These are phyloP conservation scores for Pichia sp. DNA, from an alignment of 1,139 yeast species.

Conservation along the genomic window DNA sequence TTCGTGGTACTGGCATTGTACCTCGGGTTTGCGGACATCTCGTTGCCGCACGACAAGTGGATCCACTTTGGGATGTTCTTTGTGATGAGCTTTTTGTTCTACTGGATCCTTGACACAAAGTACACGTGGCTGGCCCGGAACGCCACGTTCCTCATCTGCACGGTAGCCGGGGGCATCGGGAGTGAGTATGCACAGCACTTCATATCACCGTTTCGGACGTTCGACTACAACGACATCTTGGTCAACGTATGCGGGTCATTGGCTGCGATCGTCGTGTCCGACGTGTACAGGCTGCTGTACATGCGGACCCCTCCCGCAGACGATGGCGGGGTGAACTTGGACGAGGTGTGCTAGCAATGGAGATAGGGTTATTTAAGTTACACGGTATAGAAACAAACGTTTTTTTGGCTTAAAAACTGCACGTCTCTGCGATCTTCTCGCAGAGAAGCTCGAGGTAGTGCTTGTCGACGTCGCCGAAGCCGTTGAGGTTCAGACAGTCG, in stretches of 20 bases:
- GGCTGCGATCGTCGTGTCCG: slow-evolving; percentile 24
- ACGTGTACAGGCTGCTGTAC: slow-evolving; percentile 4
- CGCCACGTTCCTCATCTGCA: slow-evolving; percentile 25
- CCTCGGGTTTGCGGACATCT: slow-evolving; percentile 30
- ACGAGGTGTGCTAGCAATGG: background rate
- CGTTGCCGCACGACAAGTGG: slow-evolving; percentile 29
- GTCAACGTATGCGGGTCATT: slow-evolving; percentile 28
- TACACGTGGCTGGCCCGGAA: slow-evolving; percentile 21
- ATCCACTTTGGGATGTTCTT: slow-evolving; percentile 30
- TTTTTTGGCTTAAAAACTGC: slow-evolving; percentile 33
- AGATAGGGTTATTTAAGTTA: background rate
- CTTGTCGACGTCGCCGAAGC: slow-evolving; percentile 64
- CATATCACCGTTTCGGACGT: slow-evolving; percentile 26
- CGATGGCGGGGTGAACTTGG: background rate
- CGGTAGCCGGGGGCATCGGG: slow-evolving; percentile 29
- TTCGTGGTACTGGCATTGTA: slow-evolving; percentile 22
- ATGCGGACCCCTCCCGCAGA: slow-evolving; percentile 6
- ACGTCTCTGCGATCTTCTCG: slow-evolving; percentile 42
- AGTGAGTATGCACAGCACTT: slow-evolving; percentile 30
- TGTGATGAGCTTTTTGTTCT: slow-evolving; percentile 27
- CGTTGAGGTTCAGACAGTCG: slow-evolving; percentile 63
- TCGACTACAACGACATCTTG: slow-evolving; percentile 29
- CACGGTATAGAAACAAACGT: background rate
- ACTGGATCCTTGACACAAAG: slow-evolving; percentile 27
- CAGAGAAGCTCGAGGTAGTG: slow-evolving; percentile 59